phyloP scores from a whole-genome alignment of 2,329 filamentous ascomycete genomes.

The Xylariaceae sp. region DNA sequence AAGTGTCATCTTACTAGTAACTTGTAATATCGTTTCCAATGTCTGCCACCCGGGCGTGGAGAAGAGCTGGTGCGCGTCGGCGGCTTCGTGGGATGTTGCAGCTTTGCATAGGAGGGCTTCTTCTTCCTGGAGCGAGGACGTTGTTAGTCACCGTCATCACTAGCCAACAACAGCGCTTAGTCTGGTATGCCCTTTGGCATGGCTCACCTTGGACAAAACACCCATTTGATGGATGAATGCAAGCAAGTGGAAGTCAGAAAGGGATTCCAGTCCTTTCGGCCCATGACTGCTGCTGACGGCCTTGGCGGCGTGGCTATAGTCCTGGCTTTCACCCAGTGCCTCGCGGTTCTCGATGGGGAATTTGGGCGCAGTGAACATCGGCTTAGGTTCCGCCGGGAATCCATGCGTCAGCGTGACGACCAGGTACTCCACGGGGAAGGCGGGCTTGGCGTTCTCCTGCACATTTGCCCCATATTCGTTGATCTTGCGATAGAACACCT shows the following conservation, averaged over 20 bases:
- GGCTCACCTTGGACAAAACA: conserved; percentile 75
- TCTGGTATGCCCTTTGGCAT: too few relatives aligned
- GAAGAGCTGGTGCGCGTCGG: conserved; percentile 76
- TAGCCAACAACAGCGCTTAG: too few relatives aligned
- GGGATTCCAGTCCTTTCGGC: conserved; percentile 49
- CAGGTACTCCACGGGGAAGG: conserved; percentile 94
- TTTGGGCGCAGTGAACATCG: conserved; percentile 64
- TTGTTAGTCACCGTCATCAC: neutral
- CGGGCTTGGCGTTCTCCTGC: conserved; percentile 93
- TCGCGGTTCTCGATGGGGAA: conserved; percentile 94
- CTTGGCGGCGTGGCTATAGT: conserved; percentile 62
- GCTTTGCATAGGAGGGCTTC: conserved; percentile 79
- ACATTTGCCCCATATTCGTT: conserved; percentile 97
- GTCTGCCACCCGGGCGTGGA: conserved; percentile 91
- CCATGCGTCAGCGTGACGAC: conserved; percentile 94
- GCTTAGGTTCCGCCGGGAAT: conserved; percentile 76
- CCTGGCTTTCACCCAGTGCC: conserved; percentile 78
- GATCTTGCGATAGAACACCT: conserved; percentile 91
- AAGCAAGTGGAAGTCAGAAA: conserved; percentile 94
- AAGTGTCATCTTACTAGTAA: conserved; percentile 86
- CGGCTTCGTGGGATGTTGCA: conserved; percentile 72
- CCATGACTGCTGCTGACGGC: conserved; percentile 66
- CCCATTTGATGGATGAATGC: conserved; percentile 76
- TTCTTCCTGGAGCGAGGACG: conserved; percentile 62
- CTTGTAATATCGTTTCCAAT: conserved; percentile 85